Evolutionary conservation across 805 yeast genomes (phyloP), one percentile per base, ranked within the genome.

Genomic region (Wickerhamomyces strasburgensis): DNA sequence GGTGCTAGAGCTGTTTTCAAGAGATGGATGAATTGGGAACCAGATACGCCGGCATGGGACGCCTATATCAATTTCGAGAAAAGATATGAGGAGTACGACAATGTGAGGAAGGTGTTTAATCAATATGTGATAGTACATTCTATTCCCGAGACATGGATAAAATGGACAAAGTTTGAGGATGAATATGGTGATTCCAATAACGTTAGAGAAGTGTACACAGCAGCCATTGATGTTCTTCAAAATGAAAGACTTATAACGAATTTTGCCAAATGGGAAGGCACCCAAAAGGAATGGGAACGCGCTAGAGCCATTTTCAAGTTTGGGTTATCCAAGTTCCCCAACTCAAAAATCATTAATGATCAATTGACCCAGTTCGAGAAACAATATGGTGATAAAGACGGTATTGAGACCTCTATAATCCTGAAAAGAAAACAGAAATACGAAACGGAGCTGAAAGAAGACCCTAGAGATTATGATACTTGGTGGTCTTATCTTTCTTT

Each of bases 21-120:
- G 40, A 68, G 82, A 39, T 90, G 98, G 98, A 62, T 84, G 34
- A 62, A 66, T 18, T 84, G 94, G 87, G 76, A 75, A 43, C 96
- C 96, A 0, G 65, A 63, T 9, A 42, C 56, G 2, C 62, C 69
- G 10, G 93, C 84, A 0, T 89, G 95, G 93, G 73, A 70, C 34
- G 74, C 89, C 3, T 89, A 73, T 51, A 64, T 86, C 18, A 74
- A 73, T 37, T 79, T 87, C 61, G 95, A 86, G 56, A 71, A 65
- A 35, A 64, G 96, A 35, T 80, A 83, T 49, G 70, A 68, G 17
- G 79, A 79, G 40, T 57, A 53, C 42, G 75, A 67, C 10, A 75
- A 77, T 30, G 85, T 71, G 4, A 59, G 96, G 42, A 52, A 61
- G 2, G 60, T 88, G 0, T 88, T 65, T 57, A 67, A 70, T 31